Percentiles rank a stretch among this genome's conserved stretches.
Conservation (phyloP, 2,329 filamentous ascomycete species). For the Graphiopsis chlorocephala region DNA sequence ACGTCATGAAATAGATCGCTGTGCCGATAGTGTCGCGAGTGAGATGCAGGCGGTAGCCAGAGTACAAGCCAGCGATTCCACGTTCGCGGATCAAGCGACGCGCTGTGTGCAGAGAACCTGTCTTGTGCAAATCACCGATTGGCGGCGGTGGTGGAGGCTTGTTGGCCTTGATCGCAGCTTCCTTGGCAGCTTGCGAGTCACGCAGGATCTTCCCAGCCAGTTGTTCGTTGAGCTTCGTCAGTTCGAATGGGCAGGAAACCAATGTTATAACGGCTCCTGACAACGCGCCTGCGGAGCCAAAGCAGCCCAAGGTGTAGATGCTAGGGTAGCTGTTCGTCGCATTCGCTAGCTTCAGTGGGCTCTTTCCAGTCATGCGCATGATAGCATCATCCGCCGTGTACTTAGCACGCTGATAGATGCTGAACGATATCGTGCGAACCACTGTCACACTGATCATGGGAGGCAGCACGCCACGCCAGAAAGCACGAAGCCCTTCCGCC, state of each 20-base stretch:
- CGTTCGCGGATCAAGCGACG: slow-evolving; percentile 73
- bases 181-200: slow-evolving; percentile 20
- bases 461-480: slow-evolving; percentile 63
- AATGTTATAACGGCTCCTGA: slow-evolving; percentile 77
- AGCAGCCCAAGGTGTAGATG: slow-evolving; percentile 70
- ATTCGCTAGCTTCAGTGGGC: slow-evolving; percentile 71
- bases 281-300: slow-evolving; percentile 73
- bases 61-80: slow-evolving; percentile 72
- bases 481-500: slow-evolving; percentile 49
- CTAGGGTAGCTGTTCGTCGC: slow-evolving; percentile 68
- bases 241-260: slow-evolving; percentile 81
- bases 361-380: slow-evolving; percentile 61
- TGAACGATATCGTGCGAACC: slow-evolving; percentile 75
- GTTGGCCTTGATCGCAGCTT: slow-evolving; percentile 6
- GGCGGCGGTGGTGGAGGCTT: slow-evolving; percentile 7
- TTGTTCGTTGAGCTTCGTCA: slow-evolving; percentile 86
- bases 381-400: slow-evolving; percentile 70
- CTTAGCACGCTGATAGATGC: slow-evolving; percentile 75
- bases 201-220: slow-evolving; percentile 73
- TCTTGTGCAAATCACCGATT: slow-evolving; percentile 22
- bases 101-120: slow-evolving; percentile 54
- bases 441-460: slow-evolving; percentile 77
- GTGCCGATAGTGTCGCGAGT: slow-evolving; percentile 82
- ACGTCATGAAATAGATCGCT: slow-evolving; percentile 83
- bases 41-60: slow-evolving; percentile 77